A percentile compares a stretch with the other conserved stretches of the same genome.
These are phyloP conservation scores for Ascochyta lentis DNA, from an alignment of 2,329 filamentous ascomycete species.

Conservation along the genomic window DNA sequence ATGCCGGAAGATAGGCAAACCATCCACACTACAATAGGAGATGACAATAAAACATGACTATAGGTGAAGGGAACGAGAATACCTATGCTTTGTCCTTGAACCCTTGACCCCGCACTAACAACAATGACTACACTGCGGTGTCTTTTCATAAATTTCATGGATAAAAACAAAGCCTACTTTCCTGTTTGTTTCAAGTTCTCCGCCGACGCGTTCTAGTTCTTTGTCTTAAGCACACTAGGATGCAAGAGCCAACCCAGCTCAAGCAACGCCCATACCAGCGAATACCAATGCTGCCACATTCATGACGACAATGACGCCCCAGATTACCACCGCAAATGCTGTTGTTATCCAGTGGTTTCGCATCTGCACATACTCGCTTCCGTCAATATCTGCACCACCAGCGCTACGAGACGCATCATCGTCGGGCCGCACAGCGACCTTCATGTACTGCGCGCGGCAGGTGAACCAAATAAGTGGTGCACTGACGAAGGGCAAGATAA, in stretches of 20 bases:
- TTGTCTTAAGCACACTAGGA: neutral
- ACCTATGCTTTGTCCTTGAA: neutral
- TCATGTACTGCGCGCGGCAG: conserved; percentile 80
- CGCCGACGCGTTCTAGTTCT: neutral
- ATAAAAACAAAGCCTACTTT: neutral
- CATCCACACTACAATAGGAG: neutral
- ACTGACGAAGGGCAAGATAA: conserved; percentile 82
- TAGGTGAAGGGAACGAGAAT: neutral
- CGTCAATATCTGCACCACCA: conserved; percentile 13
- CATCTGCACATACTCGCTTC: conserved; percentile 62
- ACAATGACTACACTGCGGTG: neutral
- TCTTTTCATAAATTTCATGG: neutral
- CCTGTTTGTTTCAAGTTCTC: neutral
- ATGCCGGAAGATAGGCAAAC: neutral
- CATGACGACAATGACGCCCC: conserved; percentile 77
- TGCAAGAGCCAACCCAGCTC: neutral
- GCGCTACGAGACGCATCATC: neutral
- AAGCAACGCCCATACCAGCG: conserved; percentile 56
- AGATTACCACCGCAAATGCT: conserved; percentile 66
- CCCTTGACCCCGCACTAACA: neutral
- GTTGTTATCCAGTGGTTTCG: conserved; percentile 72
- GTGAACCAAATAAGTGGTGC: conserved; percentile 88
- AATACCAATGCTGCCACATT: conserved; percentile 79
- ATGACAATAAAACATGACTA: neutral
- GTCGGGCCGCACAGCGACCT: conserved; percentile 56